These are phyloP conservation scores for Euryodendron excelsum DNA, from an alignment of 148 eudicot species.

Conservation along the genomic window DNA sequence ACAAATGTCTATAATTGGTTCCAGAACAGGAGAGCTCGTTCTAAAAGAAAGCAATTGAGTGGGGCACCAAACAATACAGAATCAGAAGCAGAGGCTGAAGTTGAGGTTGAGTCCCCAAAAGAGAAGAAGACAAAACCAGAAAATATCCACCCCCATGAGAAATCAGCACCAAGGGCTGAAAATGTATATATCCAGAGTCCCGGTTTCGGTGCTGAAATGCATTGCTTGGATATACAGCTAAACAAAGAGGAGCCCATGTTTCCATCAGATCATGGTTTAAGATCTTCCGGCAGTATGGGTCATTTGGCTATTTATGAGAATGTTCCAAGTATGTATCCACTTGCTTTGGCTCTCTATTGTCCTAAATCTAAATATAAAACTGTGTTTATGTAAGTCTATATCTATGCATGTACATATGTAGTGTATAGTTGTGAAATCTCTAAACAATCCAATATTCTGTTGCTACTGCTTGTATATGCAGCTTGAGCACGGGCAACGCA, in stretches of 20 bases:
- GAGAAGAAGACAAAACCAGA: constrained; percentile 22
- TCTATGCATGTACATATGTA: no score
- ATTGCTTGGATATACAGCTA: neutral
- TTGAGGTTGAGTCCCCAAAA: constrained; percentile 32
- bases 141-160: neutral
- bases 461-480: neutral
- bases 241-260: constrained; percentile 11
- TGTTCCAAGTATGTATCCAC: constrained; percentile 20
- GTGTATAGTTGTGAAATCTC: neutral
- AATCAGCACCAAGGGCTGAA: neutral
- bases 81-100: constrained; percentile 35
- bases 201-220: neutral
- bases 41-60: constrained; percentile 31
- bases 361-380: neutral
- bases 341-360: neutral
- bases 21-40: constrained; percentile 41
- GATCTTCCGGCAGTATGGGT: constrained; percentile 12
- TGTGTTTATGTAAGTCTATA: no score
- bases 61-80: constrained; percentile 21
- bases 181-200: constrained; percentile 1
- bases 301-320: constrained; percentile 9
- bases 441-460: neutral
- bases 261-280: neutral
- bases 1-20: constrained; percentile 42
- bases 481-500: neutral